Conservation (phyloP, 495 filamentous ascomycete species). For the Amniculicola lignicola region DNA sequence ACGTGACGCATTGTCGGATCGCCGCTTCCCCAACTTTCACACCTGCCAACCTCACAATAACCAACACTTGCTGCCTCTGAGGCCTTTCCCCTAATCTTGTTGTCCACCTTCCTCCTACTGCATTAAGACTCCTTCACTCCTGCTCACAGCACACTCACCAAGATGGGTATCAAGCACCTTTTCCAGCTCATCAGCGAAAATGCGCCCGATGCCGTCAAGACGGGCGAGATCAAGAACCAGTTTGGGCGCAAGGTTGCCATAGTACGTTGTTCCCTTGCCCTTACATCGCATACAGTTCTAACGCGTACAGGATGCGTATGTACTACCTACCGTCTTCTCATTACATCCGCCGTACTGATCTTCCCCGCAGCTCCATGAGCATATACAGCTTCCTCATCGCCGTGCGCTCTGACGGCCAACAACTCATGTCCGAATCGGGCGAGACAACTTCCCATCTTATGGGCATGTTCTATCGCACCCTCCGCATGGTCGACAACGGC, state of each 20-base stretch:
- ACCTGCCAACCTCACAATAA: too few relatives aligned
- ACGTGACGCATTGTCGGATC: constrained; percentile 21
- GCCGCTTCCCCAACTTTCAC: neutral
- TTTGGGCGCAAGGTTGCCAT: constrained; percentile 97
- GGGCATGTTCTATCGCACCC: constrained; percentile 99
- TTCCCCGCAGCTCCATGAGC: constrained; percentile 76
- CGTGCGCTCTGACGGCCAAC: constrained; percentile 92
- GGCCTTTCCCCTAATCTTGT: neutral
- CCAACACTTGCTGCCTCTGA: neutral
- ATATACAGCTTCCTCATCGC: constrained; percentile 99
- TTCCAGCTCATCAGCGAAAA: constrained; percentile 87
- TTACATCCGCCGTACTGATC: constrained; percentile 32
- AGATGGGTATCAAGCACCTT: constrained; percentile 91
- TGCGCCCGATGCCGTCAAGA: constrained; percentile 88
- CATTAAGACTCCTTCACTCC: neutral
- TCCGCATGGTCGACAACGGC: constrained; percentile 96
- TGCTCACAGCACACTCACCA: constrained; percentile 23
- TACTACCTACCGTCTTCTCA: constrained; percentile 12
- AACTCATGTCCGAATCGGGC: constrained; percentile 87
- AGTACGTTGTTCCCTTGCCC: constrained; percentile 51
- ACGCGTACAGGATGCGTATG: constrained; percentile 75
- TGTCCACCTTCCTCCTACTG: neutral
- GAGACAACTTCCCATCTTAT: constrained; percentile 97
- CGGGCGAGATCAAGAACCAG: constrained; percentile 96
- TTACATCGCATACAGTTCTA: constrained; percentile 1